Evolutionary conservation across 441 rosid genomes (phyloP).

Genomic region (Brassica balearica): DNA sequence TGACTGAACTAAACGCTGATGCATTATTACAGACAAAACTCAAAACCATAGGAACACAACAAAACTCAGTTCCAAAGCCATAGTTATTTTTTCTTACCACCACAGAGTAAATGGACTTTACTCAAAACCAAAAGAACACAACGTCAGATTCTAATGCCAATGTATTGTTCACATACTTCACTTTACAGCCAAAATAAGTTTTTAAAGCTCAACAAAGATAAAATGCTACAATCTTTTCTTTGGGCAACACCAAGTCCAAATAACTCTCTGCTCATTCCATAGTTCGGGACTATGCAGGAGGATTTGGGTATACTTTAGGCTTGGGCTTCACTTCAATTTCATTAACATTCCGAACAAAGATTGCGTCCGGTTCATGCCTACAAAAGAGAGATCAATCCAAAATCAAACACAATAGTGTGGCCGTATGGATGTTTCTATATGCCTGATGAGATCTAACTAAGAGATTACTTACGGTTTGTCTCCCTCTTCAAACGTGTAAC

Average conservation of each 20-base stretch:
- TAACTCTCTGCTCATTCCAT: neutral
- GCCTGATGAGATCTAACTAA: neutral
- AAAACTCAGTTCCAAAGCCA: neutral
- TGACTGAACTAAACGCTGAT: neutral
- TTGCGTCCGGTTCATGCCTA: slow-evolving; percentile 91
- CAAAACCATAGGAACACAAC: neutral
- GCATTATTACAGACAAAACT: neutral
- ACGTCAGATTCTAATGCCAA: slow-evolving; percentile 11
- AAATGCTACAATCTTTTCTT: neutral
- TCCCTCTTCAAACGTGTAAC: slow-evolving; percentile 94
- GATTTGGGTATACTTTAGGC: slow-evolving; percentile 76
- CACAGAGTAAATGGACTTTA: slow-evolving; percentile 4
- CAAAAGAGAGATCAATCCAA: slow-evolving; percentile 24
- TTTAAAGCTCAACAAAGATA: neutral
- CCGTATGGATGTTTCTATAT: neutral
- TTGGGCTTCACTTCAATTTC: slow-evolving; percentile 93
- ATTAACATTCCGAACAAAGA: slow-evolving; percentile 73
- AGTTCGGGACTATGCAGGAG: slow-evolving; percentile 54
- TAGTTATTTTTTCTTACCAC: neutral
- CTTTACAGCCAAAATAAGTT: slow-evolving; percentile 33
- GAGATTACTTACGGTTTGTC: slow-evolving; percentile 70
- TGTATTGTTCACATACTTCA: slow-evolving; percentile 8
- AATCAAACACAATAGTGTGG: slow-evolving; percentile 19
- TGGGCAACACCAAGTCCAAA: slow-evolving; percentile 2
- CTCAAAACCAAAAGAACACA: slow-evolving; percentile 13